These are phyloP conservation scores for Blakeslea trispora DNA, from an alignment of 371 early-diverging fungal genomes.

Conservation along the genomic window DNA sequence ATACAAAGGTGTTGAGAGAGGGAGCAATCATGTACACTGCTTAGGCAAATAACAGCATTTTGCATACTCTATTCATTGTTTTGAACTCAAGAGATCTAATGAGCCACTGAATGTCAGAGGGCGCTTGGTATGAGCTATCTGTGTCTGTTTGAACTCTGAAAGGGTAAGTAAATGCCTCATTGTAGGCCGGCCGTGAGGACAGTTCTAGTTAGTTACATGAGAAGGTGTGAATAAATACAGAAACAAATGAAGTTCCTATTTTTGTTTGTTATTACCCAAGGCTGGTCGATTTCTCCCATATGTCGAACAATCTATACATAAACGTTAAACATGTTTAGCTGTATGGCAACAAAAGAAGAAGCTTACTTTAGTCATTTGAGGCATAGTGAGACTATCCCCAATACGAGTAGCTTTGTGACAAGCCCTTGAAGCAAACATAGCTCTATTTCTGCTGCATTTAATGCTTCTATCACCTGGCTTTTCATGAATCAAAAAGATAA, in stretches of 20 bases:
- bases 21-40: too few relatives aligned
- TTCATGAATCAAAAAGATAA: constrained; percentile 54
- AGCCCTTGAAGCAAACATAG: constrained; percentile 77
- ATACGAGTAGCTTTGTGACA: constrained; percentile 80
- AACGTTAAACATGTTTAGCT: constrained; percentile 3
- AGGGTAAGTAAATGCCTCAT: constrained; percentile 76
- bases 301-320: constrained; percentile 62
- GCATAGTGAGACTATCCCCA: constrained; percentile 70
- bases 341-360: not conserved
- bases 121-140: constrained; percentile 2
- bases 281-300: constrained; percentile 85
- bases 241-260: not conserved
- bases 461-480: constrained; percentile 53
- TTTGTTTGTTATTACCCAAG: constrained; percentile 65
- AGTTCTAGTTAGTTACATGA: constrained; percentile 71
- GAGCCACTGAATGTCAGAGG: constrained; percentile 7
- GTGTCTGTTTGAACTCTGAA: constrained; percentile 3
- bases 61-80: too few relatives aligned
- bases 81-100: not conserved
- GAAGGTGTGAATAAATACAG: not conserved
- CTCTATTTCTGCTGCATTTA: constrained; percentile 62
- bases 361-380: constrained; percentile 67
- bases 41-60: too few relatives aligned
- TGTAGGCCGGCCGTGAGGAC: constrained; percentile 98
- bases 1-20: too few relatives aligned